Evolutionary conservation across 2,329 filamentous ascomycete species (phyloP).

Genomic region (Phoma sp.): DNA sequence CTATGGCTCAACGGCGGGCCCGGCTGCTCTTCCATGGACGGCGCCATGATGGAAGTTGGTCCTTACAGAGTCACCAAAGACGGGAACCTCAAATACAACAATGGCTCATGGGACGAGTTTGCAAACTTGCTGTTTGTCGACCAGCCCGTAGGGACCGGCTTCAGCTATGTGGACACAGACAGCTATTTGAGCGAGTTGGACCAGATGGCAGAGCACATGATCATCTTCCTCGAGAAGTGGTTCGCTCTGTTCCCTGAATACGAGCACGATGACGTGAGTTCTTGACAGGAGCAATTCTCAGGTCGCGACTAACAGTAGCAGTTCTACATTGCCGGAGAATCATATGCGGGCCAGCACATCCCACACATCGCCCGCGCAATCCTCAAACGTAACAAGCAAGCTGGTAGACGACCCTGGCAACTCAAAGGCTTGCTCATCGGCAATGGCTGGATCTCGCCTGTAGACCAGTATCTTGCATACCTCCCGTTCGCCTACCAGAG

Average conservation of each 20-base stretch:
- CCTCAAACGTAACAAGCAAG: constrained; percentile 77
- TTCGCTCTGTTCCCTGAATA: constrained; percentile 91
- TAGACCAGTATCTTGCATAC: constrained; percentile 88
- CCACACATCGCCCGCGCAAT: constrained; percentile 95
- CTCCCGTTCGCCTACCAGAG: constrained; percentile 80
- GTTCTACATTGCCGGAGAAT: constrained; percentile 95
- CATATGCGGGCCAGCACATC: constrained; percentile 95
- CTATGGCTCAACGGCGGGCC: constrained; percentile 98
- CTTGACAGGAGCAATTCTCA: not conserved
- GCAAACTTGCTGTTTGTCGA: constrained; percentile 97
- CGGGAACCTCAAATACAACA: constrained; percentile 75
- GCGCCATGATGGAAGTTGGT: constrained; percentile 93
- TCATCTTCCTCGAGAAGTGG: constrained; percentile 89
- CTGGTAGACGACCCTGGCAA: constrained; percentile 68
- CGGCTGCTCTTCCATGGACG: constrained; percentile 96
- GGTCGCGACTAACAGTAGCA: constrained; percentile 49
- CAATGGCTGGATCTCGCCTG: constrained; percentile 95
- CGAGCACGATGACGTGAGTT: constrained; percentile 83
- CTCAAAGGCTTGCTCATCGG: constrained; percentile 88
- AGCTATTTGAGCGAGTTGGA: constrained; percentile 83
- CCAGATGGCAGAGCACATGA: constrained; percentile 87
- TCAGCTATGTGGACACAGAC: constrained; percentile 92
- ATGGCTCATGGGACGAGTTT: constrained; percentile 98
- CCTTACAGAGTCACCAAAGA: constrained; percentile 85
- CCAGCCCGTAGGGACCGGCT: constrained; percentile 94